Evolutionary conservation across 1,284 basidiomycete genomes (phyloP).

Genomic region (Anthracocystis walkeri): DNA sequence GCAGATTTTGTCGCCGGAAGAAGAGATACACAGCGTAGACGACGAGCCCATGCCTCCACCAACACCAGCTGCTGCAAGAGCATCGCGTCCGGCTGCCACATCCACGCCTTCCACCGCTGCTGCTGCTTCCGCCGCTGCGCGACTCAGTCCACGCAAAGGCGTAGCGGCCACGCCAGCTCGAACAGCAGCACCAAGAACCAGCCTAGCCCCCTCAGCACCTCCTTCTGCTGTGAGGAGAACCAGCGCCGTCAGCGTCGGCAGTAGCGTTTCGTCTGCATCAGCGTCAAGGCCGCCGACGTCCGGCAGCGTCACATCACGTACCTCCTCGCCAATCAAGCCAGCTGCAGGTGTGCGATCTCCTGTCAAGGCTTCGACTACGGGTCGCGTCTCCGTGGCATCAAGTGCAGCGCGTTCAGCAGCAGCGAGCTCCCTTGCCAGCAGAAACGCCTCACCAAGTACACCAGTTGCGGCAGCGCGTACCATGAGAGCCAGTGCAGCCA

Average conservation of each 20-base stretch:
- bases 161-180: conserved; percentile 32
- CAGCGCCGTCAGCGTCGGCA: conserved; percentile 29
- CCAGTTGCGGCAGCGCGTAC: conserved; percentile 27
- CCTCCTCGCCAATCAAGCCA: conserved; percentile 34
- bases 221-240: conserved; percentile 26
- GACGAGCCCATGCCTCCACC: conserved; percentile 28
- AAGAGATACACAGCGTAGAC: conserved; percentile 48
- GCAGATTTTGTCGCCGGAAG: conserved; percentile 72
- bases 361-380: conserved; percentile 31
- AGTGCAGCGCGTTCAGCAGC: conserved; percentile 33
- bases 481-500: conserved; percentile 9
- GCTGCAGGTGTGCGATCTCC: conserved; percentile 31
- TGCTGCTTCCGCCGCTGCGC: conserved; percentile 22
- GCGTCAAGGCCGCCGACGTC: conserved; percentile 32
- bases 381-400: conserved; percentile 32
- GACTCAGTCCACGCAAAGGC: conserved; percentile 42
- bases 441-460: conserved; percentile 36
- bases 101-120: conserved; percentile 19
- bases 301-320: conserved; percentile 24
- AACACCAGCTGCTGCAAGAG: conserved; percentile 13
- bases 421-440: conserved; percentile 29
- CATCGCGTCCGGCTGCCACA: conserved; percentile 20
- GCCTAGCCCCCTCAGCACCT: conserved; percentile 18
- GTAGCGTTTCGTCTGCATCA: conserved; percentile 28
- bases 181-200: conserved; percentile 17